A percentile compares a stretch with the other conserved stretches of the same genome.
phyloP scores from a whole-genome alignment of 2,329 filamentous ascomycete species.

The Albophoma yamanashiensis region DNA sequence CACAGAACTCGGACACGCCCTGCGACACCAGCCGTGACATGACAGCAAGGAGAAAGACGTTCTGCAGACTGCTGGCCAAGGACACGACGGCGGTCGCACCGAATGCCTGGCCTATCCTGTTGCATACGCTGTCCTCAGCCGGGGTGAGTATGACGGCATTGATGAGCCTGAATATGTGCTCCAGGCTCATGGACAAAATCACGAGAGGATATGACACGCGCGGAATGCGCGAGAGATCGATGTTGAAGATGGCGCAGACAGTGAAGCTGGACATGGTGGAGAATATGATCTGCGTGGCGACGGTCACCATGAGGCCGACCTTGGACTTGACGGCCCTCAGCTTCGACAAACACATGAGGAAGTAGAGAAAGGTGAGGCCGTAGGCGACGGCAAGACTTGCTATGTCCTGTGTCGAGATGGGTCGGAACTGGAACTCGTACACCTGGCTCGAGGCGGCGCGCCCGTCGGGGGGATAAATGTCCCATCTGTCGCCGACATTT shows the following conservation, averaged over 20 bases:
- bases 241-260: conserved; percentile 62
- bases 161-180: conserved; percentile 70
- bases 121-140: conserved; percentile 55
- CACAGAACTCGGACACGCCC: conserved; percentile 64
- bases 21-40: conserved; percentile 59
- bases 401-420: conserved; percentile 58
- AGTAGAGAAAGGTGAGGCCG: conserved; percentile 50
- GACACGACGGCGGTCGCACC: conserved; percentile 63
- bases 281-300: conserved; percentile 57
- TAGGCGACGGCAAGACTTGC: conserved; percentile 56
- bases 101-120: conserved; percentile 62
- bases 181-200: conserved; percentile 65
- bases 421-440: conserved; percentile 71
- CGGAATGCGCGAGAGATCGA: conserved; percentile 66
- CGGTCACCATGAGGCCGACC: conserved; percentile 59
- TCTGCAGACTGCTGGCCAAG: conserved; percentile 56
- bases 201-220: conserved; percentile 65
- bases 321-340: conserved; percentile 67
- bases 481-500: conserved; percentile 44
- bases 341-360: conserved; percentile 55
- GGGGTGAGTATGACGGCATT: conserved; percentile 67
- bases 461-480: conserved; percentile 52
- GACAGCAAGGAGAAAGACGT: conserved; percentile 53
- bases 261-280: conserved; percentile 74
- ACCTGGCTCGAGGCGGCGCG: conserved; percentile 45